Percentiles rank a stretch among this genome's conserved stretches.
Conservation (phyloP, 495 filamentous ascomycete genomes). For the Aspergillus coremiiformis region DNA sequence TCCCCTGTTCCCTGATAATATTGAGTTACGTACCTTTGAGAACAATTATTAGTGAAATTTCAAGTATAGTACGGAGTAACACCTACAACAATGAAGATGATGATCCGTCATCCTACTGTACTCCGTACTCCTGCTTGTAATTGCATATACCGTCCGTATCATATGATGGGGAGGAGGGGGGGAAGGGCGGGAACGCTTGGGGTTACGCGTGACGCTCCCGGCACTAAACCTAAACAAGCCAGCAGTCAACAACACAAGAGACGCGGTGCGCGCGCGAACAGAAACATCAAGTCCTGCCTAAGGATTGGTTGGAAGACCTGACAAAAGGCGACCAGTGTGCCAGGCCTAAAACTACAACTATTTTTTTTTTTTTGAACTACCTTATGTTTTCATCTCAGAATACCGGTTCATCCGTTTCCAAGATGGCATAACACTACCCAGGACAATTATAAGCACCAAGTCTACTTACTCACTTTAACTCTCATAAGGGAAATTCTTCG, state of each 20-base stretch:
- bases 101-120: too few relatives aligned
- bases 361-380: background rate
- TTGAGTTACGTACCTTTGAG: too few relatives aligned
- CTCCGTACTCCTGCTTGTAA: background rate
- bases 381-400: background rate
- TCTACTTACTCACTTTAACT: background rate
- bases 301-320: slow-evolving; percentile 11
- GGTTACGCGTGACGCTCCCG: slow-evolving; percentile 17
- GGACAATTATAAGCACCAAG: background rate
- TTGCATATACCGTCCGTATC: slow-evolving; percentile 4
- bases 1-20: background rate
- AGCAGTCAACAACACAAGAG: slow-evolving; percentile 21
- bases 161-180: slow-evolving; percentile 13
- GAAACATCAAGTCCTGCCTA: slow-evolving; percentile 16
- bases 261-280: slow-evolving; percentile 18
- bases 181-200: slow-evolving; percentile 11
- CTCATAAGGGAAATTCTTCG: slow-evolving; percentile 21
- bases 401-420: background rate
- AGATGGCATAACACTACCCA: background rate
- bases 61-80: too few relatives aligned
- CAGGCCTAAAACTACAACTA: background rate
- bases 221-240: slow-evolving; percentile 12
- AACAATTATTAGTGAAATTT: too few relatives aligned
- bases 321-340: slow-evolving; percentile 11
- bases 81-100: background rate